These are phyloP conservation scores for Apiotrichum sp. DNA, from an alignment of 1,284 basidiomycete species.

Conservation along the genomic window DNA sequence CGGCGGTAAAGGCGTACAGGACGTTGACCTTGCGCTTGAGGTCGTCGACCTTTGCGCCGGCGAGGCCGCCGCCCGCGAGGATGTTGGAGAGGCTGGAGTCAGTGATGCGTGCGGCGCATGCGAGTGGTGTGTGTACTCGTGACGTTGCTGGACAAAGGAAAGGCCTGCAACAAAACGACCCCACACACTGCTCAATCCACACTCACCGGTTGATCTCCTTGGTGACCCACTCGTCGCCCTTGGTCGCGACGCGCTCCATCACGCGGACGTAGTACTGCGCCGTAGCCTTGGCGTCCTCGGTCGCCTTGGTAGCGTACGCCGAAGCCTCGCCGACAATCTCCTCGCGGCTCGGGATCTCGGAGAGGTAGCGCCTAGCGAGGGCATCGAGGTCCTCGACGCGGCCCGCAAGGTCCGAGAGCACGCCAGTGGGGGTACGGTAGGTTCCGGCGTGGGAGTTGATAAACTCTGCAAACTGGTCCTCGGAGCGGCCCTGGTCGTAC, in stretches of 20 bases:
- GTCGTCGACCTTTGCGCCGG: conserved; percentile 80
- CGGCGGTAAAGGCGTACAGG: conserved; percentile 58
- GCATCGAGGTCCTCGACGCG: conserved; percentile 66
- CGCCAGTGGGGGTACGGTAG: conserved; percentile 71
- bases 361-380: conserved; percentile 71
- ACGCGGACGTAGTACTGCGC: conserved; percentile 82
- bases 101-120: too few species aligned
- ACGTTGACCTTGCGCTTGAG: conserved; percentile 88
- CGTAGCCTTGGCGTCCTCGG: conserved; percentile 44
- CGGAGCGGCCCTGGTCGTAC: conserved; percentile 52
- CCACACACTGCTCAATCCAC: not conserved
- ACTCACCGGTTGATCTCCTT: conserved; percentile 79
- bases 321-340: conserved; percentile 57
- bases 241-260: conserved; percentile 78
- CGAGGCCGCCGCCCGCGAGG: conserved; percentile 50
- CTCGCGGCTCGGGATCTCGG: conserved; percentile 51
- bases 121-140: too few species aligned
- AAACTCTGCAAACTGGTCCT: conserved; percentile 50
- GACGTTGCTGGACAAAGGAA: too few species aligned
- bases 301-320: conserved; percentile 19
- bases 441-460: conserved; percentile 84
- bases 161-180: too few species aligned
- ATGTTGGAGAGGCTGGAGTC: conserved; percentile 39
- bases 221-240: conserved; percentile 68
- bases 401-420: conserved; percentile 75